Evolutionary conservation across 345 rosid species (phyloP), one percentile per base, ranked within the genome.

Genomic region (Hibiscus mutabilis): DNA sequence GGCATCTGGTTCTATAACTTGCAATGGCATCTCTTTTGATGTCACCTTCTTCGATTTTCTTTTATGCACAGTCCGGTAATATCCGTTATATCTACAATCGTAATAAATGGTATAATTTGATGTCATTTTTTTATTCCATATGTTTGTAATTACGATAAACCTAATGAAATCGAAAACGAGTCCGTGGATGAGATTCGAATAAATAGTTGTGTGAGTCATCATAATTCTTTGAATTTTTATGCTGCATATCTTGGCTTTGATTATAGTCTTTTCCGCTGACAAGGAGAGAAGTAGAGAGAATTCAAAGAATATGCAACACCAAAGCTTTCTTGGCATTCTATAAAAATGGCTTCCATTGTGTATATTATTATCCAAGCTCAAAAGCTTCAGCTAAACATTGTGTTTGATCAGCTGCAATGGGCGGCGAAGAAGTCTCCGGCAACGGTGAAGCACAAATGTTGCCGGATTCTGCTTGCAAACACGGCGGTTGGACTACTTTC

Each of bases 401-500:
- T 14, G 60, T 35, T 37, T 56, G 6, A 35, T 18, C 52, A 9
- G 63, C 16, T 40, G 59, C 59, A n/a, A 47, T 60, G 44, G 24
- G 18, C 6, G 3, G 25, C 27, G 76, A 8, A n/a, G 74, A n/a
- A n/a, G n/a, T n/a, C n/a, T n/a, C n/a, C n/a, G n/a, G n/a, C n/a
- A n/a, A n/a, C n/a, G n/a, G n/a, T n/a, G n/a, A 77, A 53, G 65
- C 65, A 37, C 72, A 53, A 73, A 16, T 18, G 7, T 68, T 46
- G 14, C 57, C 67, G 4, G 73, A 62, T 31, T 46, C 80, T 0
- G 52, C 29, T 13, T 18, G 63, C 4, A 81, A 84, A 46, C 73
- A 60, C 25, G 87, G 85, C 29, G 79, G 81, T 60, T 86, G 87
- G 90, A 66, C 77, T 46, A 84, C 92, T 40, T 79, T 83, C 64